Evolutionary conservation across 257 asterid species (phyloP), one percentile per base, ranked within the genome.

Genomic region (Verbascum thapsus): DNA sequence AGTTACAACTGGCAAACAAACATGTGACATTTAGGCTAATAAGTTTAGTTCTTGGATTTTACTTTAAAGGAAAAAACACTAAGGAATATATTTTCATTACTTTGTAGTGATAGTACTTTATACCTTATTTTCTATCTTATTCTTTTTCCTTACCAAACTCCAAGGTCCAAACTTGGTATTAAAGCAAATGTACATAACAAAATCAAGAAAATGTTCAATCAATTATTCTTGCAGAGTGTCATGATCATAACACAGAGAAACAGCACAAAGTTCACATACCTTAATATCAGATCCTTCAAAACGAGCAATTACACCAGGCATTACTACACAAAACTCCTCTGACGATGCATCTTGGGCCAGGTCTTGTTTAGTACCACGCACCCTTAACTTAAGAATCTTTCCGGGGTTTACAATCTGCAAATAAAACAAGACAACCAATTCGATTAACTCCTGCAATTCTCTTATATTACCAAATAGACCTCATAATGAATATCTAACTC

Each of bases 241-340:
- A n/a, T n/a, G n/a, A n/a, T n/a, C n/a, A n/a, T n/a, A n/a, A n/a
- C n/a, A n/a, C n/a, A n/a, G n/a, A 35, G 32, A 56, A 51, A 5
- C 34, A 50, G 35, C 26, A n/a, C 23, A 34, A 57, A 38, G 10
- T 23, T 10, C 9, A 26, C 45, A n/a, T 38, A 94, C 97, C 97
- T 82, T 90, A 66, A 94, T 82, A 58, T 90, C 95, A 41, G 95
- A 81, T 69, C 97, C 99, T 65, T 88, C 96, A 72, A 92, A 79
- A 12, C 97, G 90, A 54, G 95, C 97, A 77, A 92, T 62, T 34
- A 81, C 87, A 41, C 94, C 89, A 12, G 88, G 77, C 95, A 87
- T 81, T 72, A 92, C 94, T 54, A 85, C 76, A 47, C 99, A 89
- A 73, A 92, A 87, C 79, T 86, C 98, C 81, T 90, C 95, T 5